Percentiles rank a stretch among this genome's conserved stretches.
phyloP scores from a whole-genome alignment of 2,329 filamentous ascomycete species.

The Ophiostoma sp. region DNA sequence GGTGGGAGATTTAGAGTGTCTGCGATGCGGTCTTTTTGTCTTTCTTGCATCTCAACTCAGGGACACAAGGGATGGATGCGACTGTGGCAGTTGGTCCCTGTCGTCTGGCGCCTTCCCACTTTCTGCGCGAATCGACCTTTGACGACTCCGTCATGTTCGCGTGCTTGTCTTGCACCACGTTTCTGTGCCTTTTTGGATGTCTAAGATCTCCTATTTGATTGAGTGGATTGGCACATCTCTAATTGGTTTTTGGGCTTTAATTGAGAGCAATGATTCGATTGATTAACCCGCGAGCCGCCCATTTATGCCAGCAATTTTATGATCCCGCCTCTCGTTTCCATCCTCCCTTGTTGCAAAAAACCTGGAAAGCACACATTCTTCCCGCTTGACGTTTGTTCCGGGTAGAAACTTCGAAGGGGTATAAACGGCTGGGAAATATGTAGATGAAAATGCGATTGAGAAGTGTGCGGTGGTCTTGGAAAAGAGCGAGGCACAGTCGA shows the following conservation, averaged over 20 bases:
- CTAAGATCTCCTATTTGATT: not conserved
- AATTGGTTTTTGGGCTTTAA: not conserved
- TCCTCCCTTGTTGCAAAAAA: not conserved
- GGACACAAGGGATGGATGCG: not conserved
- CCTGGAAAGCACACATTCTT: not conserved
- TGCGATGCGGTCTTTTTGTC: not conserved
- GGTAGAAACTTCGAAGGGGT: not conserved
- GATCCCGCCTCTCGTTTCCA: conserved; percentile 2
- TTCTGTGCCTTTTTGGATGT: not conserved
- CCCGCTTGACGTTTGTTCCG: not conserved
- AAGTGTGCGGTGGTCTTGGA: not conserved
- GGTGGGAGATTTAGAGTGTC: not conserved
- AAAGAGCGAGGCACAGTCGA: not conserved
- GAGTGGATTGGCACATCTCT: conserved; percentile 1
- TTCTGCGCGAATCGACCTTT: not conserved
- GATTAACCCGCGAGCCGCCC: conserved; percentile 5
- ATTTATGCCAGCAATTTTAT: not conserved
- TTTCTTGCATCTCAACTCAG: not conserved
- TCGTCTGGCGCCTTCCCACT: not conserved
- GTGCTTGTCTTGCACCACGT: not conserved
- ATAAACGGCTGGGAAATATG: not conserved
- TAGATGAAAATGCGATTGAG: not conserved
- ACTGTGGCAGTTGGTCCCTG: not conserved
- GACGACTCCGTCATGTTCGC: not conserved
- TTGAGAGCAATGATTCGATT: not conserved